phyloP scores from a whole-genome alignment of 768 basidiomycete species.

The Pholiota microspora region DNA sequence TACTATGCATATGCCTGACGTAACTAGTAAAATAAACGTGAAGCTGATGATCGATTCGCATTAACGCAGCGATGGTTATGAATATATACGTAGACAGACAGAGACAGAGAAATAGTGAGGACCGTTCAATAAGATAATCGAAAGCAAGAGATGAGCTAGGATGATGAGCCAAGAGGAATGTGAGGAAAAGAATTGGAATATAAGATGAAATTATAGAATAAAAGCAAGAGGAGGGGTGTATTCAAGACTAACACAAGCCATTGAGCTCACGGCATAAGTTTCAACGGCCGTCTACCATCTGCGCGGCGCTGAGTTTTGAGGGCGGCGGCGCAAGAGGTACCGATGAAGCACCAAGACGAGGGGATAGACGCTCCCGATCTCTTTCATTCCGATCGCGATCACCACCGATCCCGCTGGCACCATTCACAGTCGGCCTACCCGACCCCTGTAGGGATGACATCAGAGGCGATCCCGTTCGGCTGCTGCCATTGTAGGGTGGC shows the following conservation, averaged over 20 bases:
- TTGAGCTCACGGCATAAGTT: neutral
- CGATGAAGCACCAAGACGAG: slow-evolving; percentile 22
- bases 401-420: slow-evolving; percentile 4
- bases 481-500: slow-evolving; percentile 18
- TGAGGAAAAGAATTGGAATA: neutral
- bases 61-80: neutral
- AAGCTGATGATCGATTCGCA: neutral
- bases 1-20: neutral
- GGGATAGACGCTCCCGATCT: slow-evolving; percentile 29
- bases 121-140: slow-evolving; percentile 2
- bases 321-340: slow-evolving; percentile 26
- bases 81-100: neutral
- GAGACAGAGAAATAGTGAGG: neutral
- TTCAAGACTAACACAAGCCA: neutral
- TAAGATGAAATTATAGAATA: neutral
- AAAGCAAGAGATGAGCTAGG: slow-evolving; percentile 7
- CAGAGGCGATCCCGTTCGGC: slow-evolving; percentile 32
- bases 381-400: slow-evolving; percentile 29
- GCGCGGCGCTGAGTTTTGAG: slow-evolving; percentile 42
- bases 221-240: neutral
- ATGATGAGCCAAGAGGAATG: slow-evolving; percentile 3
- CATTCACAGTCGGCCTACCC: slow-evolving; percentile 11
- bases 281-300: slow-evolving; percentile 39
- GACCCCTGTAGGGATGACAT: slow-evolving; percentile 22
- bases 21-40: neutral